Evolutionary conservation across 306 rosid genomes (phyloP).

Genomic region (Macrotyloma uniflorum): DNA sequence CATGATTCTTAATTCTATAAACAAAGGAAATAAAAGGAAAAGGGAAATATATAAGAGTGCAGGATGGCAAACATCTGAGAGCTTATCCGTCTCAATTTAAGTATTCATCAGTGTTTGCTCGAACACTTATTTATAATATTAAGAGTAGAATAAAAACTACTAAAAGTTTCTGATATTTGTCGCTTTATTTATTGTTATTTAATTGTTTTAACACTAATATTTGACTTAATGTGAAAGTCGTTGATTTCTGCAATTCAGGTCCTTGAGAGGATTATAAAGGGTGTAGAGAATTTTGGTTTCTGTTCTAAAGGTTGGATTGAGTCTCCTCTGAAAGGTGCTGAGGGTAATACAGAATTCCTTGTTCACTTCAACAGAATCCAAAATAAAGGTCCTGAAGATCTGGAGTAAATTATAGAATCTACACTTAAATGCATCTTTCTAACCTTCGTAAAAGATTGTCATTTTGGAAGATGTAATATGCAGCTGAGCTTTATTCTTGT

Average conservation of each 20-base stretch:
- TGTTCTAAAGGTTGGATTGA: slow-evolving; percentile 79
- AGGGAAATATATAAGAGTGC: neutral
- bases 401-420: neutral
- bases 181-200: neutral
- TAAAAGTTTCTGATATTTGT: neutral
- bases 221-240: neutral
- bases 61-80: neutral
- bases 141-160: neutral
- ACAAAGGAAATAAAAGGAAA: neutral
- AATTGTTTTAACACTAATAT: no score
- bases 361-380: slow-evolving; percentile 63
- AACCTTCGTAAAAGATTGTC: slow-evolving; percentile 1
- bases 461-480: slow-evolving; percentile 6
- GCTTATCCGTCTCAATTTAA: neutral
- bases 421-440: neutral
- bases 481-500: slow-evolving; percentile 13
- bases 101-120: neutral
- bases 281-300: slow-evolving; percentile 83
- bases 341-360: slow-evolving; percentile 92
- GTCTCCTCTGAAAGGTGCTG: slow-evolving; percentile 94
- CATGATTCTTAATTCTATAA: neutral
- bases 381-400: neutral
- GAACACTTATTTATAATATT: neutral
- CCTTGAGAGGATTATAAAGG: slow-evolving; percentile 78
- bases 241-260: slow-evolving; percentile 54